A percentile compares a stretch with the other conserved stretches of the same genome.
These are phyloP conservation scores for Trypanosomatidae sp. DNA, from an alignment of 208 protist genomes.

Conservation along the genomic window DNA sequence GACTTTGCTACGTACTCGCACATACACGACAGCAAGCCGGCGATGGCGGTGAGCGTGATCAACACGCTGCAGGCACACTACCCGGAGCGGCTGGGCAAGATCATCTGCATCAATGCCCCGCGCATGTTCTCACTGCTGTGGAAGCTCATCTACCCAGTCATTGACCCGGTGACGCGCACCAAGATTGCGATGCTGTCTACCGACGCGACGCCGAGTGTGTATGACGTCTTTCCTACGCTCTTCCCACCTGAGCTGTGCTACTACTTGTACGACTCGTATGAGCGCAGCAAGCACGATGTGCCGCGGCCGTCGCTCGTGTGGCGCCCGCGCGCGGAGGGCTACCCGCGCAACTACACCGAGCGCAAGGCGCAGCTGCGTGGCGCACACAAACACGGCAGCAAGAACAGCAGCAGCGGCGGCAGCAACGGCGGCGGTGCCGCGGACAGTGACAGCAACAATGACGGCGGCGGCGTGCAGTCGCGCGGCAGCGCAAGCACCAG, in stretches of 20 bases:
- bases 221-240: conserved; percentile 42
- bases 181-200: conserved; percentile 76
- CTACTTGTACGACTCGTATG: conserved; percentile 60
- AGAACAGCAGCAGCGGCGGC: background rate
- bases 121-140: conserved; percentile 63
- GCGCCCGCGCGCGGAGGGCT: conserved; percentile 24
- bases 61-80: conserved; percentile 63
- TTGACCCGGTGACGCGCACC: conserved; percentile 62
- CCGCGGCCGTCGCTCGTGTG: conserved; percentile 31
- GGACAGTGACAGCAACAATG: background rate
- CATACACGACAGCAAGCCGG: conserved; percentile 48
- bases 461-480: conserved; percentile 8
- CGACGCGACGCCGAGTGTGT: conserved; percentile 34
- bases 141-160: conserved; percentile 47
- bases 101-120: conserved; percentile 71
- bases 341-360: conserved; percentile 19
- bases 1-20: conserved; percentile 82
- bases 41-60: conserved; percentile 43
- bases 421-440: background rate
- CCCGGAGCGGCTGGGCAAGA: conserved; percentile 74
- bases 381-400: conserved; percentile 3
- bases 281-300: conserved; percentile 43
- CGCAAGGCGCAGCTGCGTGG: conserved; percentile 14
- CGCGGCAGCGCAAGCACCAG: too few relatives aligned
- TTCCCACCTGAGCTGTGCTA: conserved; percentile 33